Conservation (phyloP, 176 grass and related monocot genomes). For the Triticum monococcum region DNA sequence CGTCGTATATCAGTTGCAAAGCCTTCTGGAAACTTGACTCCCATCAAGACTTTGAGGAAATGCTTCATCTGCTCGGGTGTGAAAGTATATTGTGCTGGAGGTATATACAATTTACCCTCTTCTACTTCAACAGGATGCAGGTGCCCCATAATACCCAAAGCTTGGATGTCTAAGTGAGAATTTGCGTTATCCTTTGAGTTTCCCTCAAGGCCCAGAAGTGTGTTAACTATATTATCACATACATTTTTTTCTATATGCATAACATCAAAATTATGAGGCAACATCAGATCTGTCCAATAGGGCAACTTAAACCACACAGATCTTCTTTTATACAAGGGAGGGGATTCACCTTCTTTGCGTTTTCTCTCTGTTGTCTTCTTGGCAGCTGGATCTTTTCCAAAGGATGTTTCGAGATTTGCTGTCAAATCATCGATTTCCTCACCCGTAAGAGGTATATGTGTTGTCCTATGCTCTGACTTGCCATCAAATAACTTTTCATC, state of each 20-base stretch:
- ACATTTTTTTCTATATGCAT: neutral
- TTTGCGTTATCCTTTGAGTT: neutral
- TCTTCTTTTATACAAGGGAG: neutral
- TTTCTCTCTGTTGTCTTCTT: neutral
- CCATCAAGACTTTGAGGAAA: neutral
- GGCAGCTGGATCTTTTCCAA: neutral
- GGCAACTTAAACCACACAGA: slow-evolving; percentile 8
- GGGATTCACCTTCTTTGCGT: neutral
- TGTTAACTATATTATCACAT: neutral
- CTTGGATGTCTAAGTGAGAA: neutral
- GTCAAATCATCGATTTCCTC: neutral
- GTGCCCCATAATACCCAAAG: neutral
- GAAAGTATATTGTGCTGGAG: neutral
- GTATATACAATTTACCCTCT: neutral
- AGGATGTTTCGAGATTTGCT: neutral
- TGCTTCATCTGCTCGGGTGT: neutral
- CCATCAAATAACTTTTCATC: slow-evolving; percentile 24
- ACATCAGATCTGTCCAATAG: neutral
- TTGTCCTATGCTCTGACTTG: neutral
- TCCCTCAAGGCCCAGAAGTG: neutral
- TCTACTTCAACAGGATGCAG: neutral
- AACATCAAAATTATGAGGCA: slow-evolving; percentile 9
- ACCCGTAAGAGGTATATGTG: neutral
- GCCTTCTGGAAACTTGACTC: neutral
- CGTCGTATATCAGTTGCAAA: neutral